A percentile compares a stretch with the other conserved stretches of the same genome.
Evolutionary conservation across 352 stramenopile species (phyloP).

Genomic region (Globisporangium paddicum): DNA sequence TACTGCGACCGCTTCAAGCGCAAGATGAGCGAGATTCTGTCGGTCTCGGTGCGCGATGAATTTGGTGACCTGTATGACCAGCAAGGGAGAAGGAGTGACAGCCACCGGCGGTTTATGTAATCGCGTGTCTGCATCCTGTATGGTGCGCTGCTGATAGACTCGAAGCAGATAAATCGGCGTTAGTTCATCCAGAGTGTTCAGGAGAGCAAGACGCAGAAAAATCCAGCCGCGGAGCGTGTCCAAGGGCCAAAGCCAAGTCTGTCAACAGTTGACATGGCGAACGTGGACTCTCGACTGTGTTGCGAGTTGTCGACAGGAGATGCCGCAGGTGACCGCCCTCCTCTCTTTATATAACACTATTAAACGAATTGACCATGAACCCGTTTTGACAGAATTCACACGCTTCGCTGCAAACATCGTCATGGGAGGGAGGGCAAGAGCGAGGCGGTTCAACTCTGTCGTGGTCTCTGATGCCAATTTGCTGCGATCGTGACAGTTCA

Average conservation of each 20-base stretch:
- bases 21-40: conserved; percentile 85
- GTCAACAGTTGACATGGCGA: neutral
- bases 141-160: neutral
- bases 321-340: neutral
- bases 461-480: too few relatives aligned
- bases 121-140: neutral
- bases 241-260: neutral
- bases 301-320: neutral
- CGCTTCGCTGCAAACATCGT: too few relatives aligned
- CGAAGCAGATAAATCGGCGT: neutral
- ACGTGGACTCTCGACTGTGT: neutral
- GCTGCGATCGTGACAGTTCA: too few relatives aligned
- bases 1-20: conserved; percentile 88
- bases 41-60: conserved; percentile 61
- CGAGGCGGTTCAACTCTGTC: too few relatives aligned
- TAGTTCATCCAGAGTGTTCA: conserved; percentile 1
- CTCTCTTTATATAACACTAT: conserved; percentile 11
- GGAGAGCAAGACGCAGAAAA: neutral
- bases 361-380: conserved; percentile 6
- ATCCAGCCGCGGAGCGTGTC: neutral
- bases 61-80: conserved; percentile 40
- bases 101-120: conserved; percentile 50
- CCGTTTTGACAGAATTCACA: conserved; percentile 4
- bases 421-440: too few relatives aligned
- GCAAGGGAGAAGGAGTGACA: conserved; percentile 25